These are phyloP conservation scores for Hemileccinum impolitum DNA, from an alignment of 768 basidiomycete species.

Conservation along the genomic window DNA sequence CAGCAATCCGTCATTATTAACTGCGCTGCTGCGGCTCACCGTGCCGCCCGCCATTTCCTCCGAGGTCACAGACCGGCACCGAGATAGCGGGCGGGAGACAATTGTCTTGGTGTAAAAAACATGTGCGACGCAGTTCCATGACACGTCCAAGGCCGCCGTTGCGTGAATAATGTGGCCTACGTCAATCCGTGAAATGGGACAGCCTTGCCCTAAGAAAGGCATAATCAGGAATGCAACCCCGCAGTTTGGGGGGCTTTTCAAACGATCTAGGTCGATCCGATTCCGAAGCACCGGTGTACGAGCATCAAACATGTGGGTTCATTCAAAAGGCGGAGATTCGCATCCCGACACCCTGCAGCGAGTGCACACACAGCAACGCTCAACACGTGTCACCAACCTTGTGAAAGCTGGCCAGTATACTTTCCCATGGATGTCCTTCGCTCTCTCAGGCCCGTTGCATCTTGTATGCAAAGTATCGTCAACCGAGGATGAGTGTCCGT, in stretches of 20 bases:
- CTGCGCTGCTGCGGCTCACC: conserved; percentile 17
- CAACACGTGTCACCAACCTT: conserved; percentile 8
- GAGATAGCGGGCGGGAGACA: conserved; percentile 12
- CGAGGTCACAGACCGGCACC: conserved; percentile 22
- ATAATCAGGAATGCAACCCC: conserved; percentile 18
- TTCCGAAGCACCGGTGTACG: conserved; percentile 9
- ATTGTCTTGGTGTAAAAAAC: conserved; percentile 1
- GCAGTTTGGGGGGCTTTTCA: conserved; percentile 29
- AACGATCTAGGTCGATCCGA: conserved; percentile 26
- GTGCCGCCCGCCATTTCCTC: conserved; percentile 6
- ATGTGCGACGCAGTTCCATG: conserved; percentile 6
- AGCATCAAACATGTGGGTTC: conserved; percentile 14
- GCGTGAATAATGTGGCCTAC: conserved; percentile 18
- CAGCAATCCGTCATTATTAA: conserved; percentile 10
- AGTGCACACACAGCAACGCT: conserved; percentile 9
- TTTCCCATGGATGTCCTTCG: conserved; percentile 12
- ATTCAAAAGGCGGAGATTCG: conserved; percentile 25
- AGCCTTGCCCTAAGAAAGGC: conserved; percentile 2
- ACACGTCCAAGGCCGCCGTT: conserved; percentile 12
- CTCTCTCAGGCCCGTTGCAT: conserved; percentile 12
- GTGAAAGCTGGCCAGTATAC: conserved; percentile 20
- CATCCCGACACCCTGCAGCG: conserved; percentile 14
- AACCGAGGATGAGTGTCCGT: conserved; percentile 1
- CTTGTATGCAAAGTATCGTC: conserved; percentile 3
- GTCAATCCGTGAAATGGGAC: conserved; percentile 19